Conservation (phyloP, 2,329 filamentous ascomycete genomes). For the Pseudonectria foliicola region DNA sequence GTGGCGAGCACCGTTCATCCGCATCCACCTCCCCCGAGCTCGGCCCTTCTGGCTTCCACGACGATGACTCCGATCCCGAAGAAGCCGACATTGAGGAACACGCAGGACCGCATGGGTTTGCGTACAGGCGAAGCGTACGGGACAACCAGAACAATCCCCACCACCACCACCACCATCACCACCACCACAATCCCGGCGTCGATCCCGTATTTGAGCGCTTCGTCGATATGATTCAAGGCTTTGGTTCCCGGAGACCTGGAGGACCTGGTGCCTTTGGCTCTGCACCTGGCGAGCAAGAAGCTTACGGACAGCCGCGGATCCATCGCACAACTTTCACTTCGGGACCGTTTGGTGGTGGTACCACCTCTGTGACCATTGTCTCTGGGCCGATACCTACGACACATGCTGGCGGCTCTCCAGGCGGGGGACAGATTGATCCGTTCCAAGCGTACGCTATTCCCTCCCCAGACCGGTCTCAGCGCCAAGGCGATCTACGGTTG, state of each 20-base stretch:
- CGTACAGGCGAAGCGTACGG: constrained; percentile 31
- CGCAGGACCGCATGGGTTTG: constrained; percentile 35
- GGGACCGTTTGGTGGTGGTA: constrained; percentile 31
- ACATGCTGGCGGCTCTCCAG: constrained; percentile 8
- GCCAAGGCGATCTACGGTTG: constrained; percentile 11
- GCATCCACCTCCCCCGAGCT: constrained; percentile 24
- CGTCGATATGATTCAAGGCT: constrained; percentile 35
- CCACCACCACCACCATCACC: constrained; percentile 5
- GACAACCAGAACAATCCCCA: constrained; percentile 11
- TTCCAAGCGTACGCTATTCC: constrained; percentile 42
- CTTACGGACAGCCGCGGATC: constrained; percentile 23
- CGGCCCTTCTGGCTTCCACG: constrained; percentile 18
- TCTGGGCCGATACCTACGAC: constrained; percentile 27
- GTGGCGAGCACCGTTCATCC: constrained; percentile 20
- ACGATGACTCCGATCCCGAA: constrained; percentile 48
- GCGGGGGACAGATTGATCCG: constrained; percentile 25
- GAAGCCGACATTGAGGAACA: constrained; percentile 53
- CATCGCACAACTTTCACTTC: constrained; percentile 33
- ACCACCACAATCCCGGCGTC: constrained; percentile 27
- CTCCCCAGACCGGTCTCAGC: constrained; percentile 7
- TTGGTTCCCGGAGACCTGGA: constrained; percentile 18
- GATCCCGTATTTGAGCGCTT: constrained; percentile 36
- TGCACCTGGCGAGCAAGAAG: constrained; percentile 8
- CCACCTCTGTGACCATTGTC: constrained; percentile 43
- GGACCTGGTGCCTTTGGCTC: constrained; percentile 10